A percentile compares a stretch with the other conserved stretches of the same genome.
Evolutionary conservation across 768 basidiomycete genomes (phyloP).

Genomic region (Bullera alba): DNA sequence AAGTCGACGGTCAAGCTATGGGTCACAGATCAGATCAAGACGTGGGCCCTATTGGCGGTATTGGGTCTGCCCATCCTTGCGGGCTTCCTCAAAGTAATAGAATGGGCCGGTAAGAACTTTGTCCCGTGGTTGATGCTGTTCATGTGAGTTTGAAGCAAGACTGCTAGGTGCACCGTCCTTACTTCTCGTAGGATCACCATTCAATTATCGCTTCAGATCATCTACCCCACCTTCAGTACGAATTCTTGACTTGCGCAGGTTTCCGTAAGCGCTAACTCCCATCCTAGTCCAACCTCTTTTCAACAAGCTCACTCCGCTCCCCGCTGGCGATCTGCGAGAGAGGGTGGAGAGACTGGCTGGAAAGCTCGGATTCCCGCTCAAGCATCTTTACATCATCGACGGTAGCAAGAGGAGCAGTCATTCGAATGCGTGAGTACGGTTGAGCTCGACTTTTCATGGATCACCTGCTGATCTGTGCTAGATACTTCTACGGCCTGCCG

Average conservation of each 20-base stretch:
- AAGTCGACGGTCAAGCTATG: constrained; percentile 76
- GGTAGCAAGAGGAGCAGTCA: constrained; percentile 93
- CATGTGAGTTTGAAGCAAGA: constrained; percentile 55
- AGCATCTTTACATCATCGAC: constrained; percentile 92
- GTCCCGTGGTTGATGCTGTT: constrained; percentile 91
- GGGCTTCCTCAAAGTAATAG: constrained; percentile 77
- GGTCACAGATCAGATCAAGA: constrained; percentile 70
- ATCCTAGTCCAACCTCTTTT: constrained; percentile 73
- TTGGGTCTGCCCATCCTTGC: constrained; percentile 82
- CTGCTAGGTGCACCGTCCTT: neutral
- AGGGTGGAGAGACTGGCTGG: constrained; percentile 70
- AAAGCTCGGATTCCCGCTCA: constrained; percentile 85
- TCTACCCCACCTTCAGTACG: constrained; percentile 44
- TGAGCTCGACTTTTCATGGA: neutral
- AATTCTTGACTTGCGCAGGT: constrained; percentile 56
- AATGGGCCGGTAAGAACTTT: constrained; percentile 88
- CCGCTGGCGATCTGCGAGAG: constrained; percentile 64
- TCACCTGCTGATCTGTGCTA: constrained; percentile 8
- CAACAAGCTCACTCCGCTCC: constrained; percentile 89
- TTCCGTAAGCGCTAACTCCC: constrained; percentile 56
- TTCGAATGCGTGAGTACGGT: constrained; percentile 58
- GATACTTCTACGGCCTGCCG: constrained; percentile 97
- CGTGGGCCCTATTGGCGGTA: constrained; percentile 62
- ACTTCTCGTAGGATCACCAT: constrained; percentile 77
- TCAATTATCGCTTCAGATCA: constrained; percentile 65